These are phyloP conservation scores for Verbena officinalis DNA, from an alignment of 257 asterid species.

Conservation along the genomic window DNA sequence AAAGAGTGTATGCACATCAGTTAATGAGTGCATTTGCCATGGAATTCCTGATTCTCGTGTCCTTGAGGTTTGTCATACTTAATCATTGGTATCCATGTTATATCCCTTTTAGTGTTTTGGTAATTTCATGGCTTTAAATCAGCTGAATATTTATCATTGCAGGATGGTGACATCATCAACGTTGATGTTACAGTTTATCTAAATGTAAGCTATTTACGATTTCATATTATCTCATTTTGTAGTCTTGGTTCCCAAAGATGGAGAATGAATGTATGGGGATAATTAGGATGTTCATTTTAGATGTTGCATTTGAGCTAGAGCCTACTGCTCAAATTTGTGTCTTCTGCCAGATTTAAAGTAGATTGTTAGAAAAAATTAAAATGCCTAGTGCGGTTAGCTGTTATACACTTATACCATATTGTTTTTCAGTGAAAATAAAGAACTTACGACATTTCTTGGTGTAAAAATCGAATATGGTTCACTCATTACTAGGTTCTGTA, in stretches of 20 bases:
- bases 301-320: conserved; percentile 6
- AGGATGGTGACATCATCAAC: conserved; percentile 98
- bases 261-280: not conserved
- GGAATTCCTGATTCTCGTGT: conserved; percentile 98
- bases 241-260: conserved; percentile 15
- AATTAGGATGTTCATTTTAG: conserved; percentile 4
- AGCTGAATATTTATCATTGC: conserved; percentile 41
- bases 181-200: conserved; percentile 97
- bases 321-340: not conserved
- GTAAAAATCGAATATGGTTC: conserved; percentile 1
- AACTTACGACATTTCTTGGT: not conserved
- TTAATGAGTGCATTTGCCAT: conserved; percentile 98
- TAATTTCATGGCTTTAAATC: conserved; percentile 6
- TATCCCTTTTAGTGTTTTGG: not conserved
- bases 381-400: not conserved
- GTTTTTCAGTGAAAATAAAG: not conserved
- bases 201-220: conserved; percentile 62
- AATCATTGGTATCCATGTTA: conserved; percentile 10
- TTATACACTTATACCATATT: conserved; percentile 14
- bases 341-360: conserved; percentile 14
- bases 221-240: conserved; percentile 10
- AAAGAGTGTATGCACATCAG: conserved; percentile 97
- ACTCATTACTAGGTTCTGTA: too few species aligned
- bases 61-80: conserved; percentile 67
- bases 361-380: conserved; percentile 15